Percentiles rank a stretch among this genome's conserved stretches.
These are phyloP conservation scores for Spirogloea muscicola DNA, from an alignment of 139 green algal genomes.

Conservation along the genomic window DNA sequence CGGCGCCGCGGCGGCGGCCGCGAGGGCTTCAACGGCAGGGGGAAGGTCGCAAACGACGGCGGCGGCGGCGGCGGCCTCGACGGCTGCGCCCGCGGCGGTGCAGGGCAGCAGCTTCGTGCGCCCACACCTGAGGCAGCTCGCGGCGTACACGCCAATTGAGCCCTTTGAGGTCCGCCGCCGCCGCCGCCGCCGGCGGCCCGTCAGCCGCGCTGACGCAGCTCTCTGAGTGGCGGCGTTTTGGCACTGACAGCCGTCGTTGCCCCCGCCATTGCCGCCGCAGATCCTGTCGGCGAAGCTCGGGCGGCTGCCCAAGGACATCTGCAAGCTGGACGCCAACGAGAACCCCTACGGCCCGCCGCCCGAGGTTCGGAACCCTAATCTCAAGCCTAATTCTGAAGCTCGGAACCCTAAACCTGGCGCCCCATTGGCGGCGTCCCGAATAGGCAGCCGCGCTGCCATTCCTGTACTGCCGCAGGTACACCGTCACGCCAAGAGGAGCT, in stretches of 20 bases:
- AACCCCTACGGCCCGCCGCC: conserved; percentile 97
- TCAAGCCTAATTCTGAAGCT: neutral
- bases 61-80: too few species aligned
- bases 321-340: conserved; percentile 99
- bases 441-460: too few species aligned
- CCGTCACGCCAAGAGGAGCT: too few species aligned
- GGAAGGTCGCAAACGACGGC: too few species aligned
- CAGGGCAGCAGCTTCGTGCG: conserved; percentile 67
- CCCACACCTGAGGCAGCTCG: conserved; percentile 81
- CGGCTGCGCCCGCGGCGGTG: neutral
- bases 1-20: too few species aligned
- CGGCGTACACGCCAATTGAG: conserved; percentile 95
- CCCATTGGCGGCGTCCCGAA: too few species aligned
- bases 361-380: conserved; percentile 46
- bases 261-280: too few species aligned
- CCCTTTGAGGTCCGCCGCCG: conserved; percentile 77
- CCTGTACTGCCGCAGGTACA: too few species aligned
- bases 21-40: too few species aligned
- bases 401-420: neutral
- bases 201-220: neutral
- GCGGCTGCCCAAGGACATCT: conserved; percentile 77
- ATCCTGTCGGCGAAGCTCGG: conserved; percentile 65
- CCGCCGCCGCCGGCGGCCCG: neutral
- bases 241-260: too few species aligned
- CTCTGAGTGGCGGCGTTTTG: too few species aligned